phyloP scores from a whole-genome alignment of 1,284 basidiomycete species.

The Cutaneotrichosporon cavernicola region DNA sequence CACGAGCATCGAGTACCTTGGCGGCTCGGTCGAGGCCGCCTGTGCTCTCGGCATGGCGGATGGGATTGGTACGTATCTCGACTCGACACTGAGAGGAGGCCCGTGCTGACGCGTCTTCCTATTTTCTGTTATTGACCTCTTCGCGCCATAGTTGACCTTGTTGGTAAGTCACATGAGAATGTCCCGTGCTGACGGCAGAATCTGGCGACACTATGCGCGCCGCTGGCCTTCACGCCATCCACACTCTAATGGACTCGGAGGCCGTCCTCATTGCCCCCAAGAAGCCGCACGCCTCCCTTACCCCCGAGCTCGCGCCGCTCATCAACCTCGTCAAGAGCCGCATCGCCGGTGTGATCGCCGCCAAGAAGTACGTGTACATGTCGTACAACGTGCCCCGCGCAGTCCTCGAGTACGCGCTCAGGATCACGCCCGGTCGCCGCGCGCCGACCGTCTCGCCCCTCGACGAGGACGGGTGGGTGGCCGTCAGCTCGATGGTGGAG shows the following conservation, averaged over 20 bases:
- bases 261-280: conserved; percentile 89
- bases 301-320: conserved; percentile 59
- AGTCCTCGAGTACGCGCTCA: conserved; percentile 63
- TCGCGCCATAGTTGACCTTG: conserved; percentile 70
- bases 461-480: conserved; percentile 79
- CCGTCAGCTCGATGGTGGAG: conserved; percentile 88
- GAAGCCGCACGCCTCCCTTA: conserved; percentile 64
- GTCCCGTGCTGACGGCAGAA: conserved; percentile 57
- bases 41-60: conserved; percentile 95
- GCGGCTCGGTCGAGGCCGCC: conserved; percentile 96
- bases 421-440: conserved; percentile 82
- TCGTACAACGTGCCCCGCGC: conserved; percentile 83
- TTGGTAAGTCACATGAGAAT: conserved; percentile 62
- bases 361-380: conserved; percentile 81
- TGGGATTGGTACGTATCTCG: conserved; percentile 73
- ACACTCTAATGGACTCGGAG: conserved; percentile 81
- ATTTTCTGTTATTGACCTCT: background rate
- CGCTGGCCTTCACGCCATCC: conserved; percentile 89
- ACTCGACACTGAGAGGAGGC: background rate
- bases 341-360: conserved; percentile 90
- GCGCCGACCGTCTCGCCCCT: conserved; percentile 88
- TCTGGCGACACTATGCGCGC: conserved; percentile 99
- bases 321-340: conserved; percentile 81
- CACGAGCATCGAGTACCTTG: conserved; percentile 91
- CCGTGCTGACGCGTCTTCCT: conserved; percentile 11